Conservation (phyloP, 1,284 basidiomycete species). For the Nidula niveotomentosa region DNA sequence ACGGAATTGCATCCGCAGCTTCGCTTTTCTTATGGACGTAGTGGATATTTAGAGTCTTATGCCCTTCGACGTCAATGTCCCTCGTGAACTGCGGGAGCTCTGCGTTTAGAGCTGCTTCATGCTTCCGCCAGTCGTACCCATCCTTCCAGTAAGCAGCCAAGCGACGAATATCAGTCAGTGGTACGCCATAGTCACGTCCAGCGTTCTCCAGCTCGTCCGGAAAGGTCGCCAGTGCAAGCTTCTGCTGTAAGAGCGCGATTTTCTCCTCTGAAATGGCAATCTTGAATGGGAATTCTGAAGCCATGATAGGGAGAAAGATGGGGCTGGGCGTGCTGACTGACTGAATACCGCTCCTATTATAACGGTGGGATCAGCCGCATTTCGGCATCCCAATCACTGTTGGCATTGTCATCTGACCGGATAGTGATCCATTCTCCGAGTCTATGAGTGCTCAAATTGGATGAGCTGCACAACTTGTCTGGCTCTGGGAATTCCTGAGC, state of each 20-base stretch:
- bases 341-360: no score
- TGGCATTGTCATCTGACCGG: no score
- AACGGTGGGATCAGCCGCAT: no score
- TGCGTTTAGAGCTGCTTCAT: slow-evolving; percentile 42
- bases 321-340: not conserved
- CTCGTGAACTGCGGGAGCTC: slow-evolving; percentile 48
- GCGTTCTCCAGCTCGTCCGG: slow-evolving; percentile 49
- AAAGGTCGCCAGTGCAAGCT: slow-evolving; percentile 38
- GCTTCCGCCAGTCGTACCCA: slow-evolving; percentile 45
- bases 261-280: slow-evolving; percentile 39
- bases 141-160: slow-evolving; percentile 42
- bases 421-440: no score
- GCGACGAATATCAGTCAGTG: slow-evolving; percentile 41
- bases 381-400: no score
- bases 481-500: no score
- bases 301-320: not conserved
- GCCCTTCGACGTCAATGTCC: slow-evolving; percentile 42
- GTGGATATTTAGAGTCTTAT: slow-evolving; percentile 43
- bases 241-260: slow-evolving; percentile 32
- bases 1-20: slow-evolving; percentile 40
- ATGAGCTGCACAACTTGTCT: no score
- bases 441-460: no score
- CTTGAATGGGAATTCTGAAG: slow-evolving; percentile 35
- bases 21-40: slow-evolving; percentile 48
- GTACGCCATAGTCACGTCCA: slow-evolving; percentile 45